Conservation (phyloP, 2,329 filamentous ascomycete species). For the Bipolaris victoriae region DNA sequence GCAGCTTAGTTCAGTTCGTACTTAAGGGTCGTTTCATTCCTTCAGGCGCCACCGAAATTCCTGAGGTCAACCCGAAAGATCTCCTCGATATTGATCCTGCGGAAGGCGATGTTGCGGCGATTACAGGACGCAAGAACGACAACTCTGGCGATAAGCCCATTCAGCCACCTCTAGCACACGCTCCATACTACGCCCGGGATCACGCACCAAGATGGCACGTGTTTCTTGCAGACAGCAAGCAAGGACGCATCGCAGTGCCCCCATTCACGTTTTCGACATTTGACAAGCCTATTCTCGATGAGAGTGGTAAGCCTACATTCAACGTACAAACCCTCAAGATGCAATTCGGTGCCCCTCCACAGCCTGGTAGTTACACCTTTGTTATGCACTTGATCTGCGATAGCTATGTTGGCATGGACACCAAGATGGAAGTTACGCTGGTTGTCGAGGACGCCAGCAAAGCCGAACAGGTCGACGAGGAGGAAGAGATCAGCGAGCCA, state of each 20-base stretch:
- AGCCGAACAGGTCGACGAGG: conserved; percentile 77
- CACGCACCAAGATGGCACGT: conserved; percentile 91
- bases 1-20: conserved; percentile 89
- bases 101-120: conserved; percentile 87
- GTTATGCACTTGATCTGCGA: conserved; percentile 93
- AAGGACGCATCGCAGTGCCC: conserved; percentile 94
- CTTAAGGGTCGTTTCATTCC: conserved; percentile 95
- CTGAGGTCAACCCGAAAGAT: conserved; percentile 76
- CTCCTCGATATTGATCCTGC: conserved; percentile 91
- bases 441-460: conserved; percentile 88
- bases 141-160: conserved; percentile 69
- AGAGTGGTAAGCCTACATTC: conserved; percentile 84
- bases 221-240: conserved; percentile 91
- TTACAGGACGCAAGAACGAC: conserved; percentile 75
- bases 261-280: conserved; percentile 95
- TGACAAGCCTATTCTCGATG: conserved; percentile 84
- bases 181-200: conserved; percentile 88
- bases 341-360: conserved; percentile 92
- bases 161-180: conserved; percentile 83
- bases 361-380: conserved; percentile 92
- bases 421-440: conserved; percentile 87
- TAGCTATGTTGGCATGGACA: conserved; percentile 93
- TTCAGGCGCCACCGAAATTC: conserved; percentile 77
- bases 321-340: conserved; percentile 96
- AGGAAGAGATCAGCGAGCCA: conserved; percentile 96